Conservation (phyloP, 805 yeast species). For the Candida dendrica region DNA sequence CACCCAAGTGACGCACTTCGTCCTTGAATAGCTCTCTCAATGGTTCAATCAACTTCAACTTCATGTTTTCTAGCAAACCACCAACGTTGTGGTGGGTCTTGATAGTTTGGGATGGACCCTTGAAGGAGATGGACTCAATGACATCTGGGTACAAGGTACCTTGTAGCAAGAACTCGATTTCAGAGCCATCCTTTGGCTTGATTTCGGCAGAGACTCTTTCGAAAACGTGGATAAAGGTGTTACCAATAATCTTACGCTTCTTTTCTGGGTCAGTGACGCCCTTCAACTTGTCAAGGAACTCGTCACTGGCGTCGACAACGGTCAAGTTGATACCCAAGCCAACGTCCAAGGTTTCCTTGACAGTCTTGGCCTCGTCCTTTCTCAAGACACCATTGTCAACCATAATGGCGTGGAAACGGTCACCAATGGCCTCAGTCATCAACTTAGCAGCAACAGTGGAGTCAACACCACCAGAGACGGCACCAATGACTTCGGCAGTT, state of each 20-base stretch:
- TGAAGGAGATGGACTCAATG: constrained; percentile 95
- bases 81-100: constrained; percentile 99
- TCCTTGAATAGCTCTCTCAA: constrained; percentile 97
- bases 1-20: constrained; percentile 96
- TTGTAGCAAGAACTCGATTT: constrained; percentile 88
- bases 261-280: constrained; percentile 98
- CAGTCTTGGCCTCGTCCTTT: constrained; percentile 83
- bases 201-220: constrained; percentile 93
- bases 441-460: constrained; percentile 98
- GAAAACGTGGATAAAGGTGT: constrained; percentile 93
- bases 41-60: constrained; percentile 96
- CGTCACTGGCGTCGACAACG: constrained; percentile 90
- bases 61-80: constrained; percentile 96
- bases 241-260: constrained; percentile 97
- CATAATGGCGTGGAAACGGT: constrained; percentile 94
- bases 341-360: constrained; percentile 80
- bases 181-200: constrained; percentile 82
- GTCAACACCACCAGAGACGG: constrained; percentile 99
- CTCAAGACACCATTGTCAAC: constrained; percentile 98
- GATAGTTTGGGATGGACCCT: constrained; percentile 99
- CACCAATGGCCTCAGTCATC: constrained; percentile 97
- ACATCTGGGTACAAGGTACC: constrained; percentile 98
- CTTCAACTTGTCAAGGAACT: constrained; percentile 76
- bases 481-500: constrained; percentile 97
- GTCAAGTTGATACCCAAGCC: constrained; percentile 93